Evolutionary conservation across 1,139 yeast species (phyloP).

Genomic region (Nakaseomyces kungkrabaensis): DNA sequence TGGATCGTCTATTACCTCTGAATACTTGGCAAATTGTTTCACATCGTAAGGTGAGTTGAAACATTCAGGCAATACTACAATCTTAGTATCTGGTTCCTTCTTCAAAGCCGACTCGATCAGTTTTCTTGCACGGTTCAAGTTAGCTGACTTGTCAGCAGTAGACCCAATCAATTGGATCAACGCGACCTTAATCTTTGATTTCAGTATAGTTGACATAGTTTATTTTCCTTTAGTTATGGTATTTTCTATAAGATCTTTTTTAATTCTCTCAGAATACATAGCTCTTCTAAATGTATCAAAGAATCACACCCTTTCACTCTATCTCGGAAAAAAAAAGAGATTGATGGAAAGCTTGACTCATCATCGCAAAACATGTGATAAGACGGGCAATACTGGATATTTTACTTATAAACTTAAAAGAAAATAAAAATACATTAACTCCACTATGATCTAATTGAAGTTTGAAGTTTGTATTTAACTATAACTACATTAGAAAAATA

Average conservation of each 20-base stretch:
- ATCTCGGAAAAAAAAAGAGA: too few species aligned
- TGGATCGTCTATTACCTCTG: slow-evolving; percentile 55
- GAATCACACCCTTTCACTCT: not conserved
- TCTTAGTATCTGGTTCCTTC: slow-evolving; percentile 44
- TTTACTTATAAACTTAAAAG: not conserved
- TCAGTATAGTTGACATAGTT: slow-evolving; percentile 14
- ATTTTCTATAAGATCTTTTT: too few species aligned
- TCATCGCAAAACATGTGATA: not conserved
- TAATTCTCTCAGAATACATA: not conserved
- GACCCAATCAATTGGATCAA: slow-evolving; percentile 34
- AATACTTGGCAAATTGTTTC: slow-evolving; percentile 72
- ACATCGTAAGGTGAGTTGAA: slow-evolving; percentile 94
- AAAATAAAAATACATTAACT: too few species aligned
- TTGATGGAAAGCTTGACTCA: not conserved
- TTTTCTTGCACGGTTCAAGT: slow-evolving; percentile 43
- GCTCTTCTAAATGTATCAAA: too few species aligned
- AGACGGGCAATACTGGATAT: too few species aligned
- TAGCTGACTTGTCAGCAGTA: slow-evolving; percentile 45
- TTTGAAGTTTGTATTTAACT: too few species aligned
- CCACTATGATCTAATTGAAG: not conserved
- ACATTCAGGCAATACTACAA: slow-evolving; percentile 55
- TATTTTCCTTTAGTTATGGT: too few species aligned
- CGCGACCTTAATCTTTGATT: slow-evolving; percentile 42
- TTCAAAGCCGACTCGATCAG: slow-evolving; percentile 42
- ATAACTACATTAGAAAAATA: too few species aligned